Base-by-base conservation (phyloP, 106 monocot species). In the Acorus gramineus region DNA sequence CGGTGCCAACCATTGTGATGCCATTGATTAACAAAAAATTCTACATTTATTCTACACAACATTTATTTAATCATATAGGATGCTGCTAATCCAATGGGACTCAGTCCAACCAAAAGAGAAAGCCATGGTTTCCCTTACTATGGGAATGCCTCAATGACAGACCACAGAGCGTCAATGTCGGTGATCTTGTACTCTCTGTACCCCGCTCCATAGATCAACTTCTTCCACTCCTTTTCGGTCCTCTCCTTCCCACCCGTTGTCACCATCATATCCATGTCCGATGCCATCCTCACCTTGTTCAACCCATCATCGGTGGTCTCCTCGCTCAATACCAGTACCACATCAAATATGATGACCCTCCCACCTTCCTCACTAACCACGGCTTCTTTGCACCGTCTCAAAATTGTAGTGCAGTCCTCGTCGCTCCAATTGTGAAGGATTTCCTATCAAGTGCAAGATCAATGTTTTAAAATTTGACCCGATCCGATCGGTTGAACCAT, bases 361-460 rank as follows among this genome's bases (percentile, higher is more conserved):
- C 70, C 53, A 4, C 14, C 12, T 3, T 61, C 61, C 13, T 61
- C 46, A 12, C 6, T 4, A 53, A 70, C 55, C 44, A 70, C 55
- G 44, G 70, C 70, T 62, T 70, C 45, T 47, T 11, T 61, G 61
- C 70, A 70, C n/a, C 46, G 43, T 53, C 47, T 46, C 4, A 70
- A 14, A 3, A 53, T 53, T 2, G 46, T 8, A 7, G 62, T 0
- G 43, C 53, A 44, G 11, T 70, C 52, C 0, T 62, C 70, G 11
- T 70, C 70, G 3, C 4, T 14, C 61, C 61, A 70, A 0, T 47
- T 11, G 11, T 70, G 70, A 8, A 70, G 8, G 13, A 70, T 14
- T 1, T 62, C 4, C 70, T 70, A 7, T 4, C 46, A 4, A 47
- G n/a, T 47, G 62, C 44, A 62, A 46, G 11, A 10, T 48, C 28